A percentile compares a stretch with the other conserved stretches of the same genome.
Evolutionary conservation across 192 early-diverging fungal species (phyloP).

Genomic region (Thoreauomyces humboldtii): DNA sequence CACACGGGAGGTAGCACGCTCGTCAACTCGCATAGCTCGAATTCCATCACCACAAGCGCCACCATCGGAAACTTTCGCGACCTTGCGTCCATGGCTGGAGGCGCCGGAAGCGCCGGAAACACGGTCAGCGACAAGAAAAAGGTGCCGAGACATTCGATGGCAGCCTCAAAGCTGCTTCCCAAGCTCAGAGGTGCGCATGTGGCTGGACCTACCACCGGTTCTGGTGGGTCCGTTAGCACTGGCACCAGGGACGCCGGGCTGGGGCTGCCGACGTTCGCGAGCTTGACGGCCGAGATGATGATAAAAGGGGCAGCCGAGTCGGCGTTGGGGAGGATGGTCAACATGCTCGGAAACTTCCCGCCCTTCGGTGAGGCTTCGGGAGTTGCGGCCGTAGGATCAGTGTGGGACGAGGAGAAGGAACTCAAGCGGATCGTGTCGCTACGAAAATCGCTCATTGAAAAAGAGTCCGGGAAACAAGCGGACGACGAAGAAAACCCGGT

Average conservation of each 20-base stretch:
- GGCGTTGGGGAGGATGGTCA: conserved; percentile 66
- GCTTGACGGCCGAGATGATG: conserved; percentile 45
- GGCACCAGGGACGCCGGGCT: conserved; percentile 45
- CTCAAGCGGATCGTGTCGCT: conserved; percentile 20
- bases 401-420: conserved; percentile 60
- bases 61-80: conserved; percentile 15
- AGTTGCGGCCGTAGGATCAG: conserved; percentile 56
- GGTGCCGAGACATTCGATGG: conserved; percentile 16
- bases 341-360: conserved; percentile 71
- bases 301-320: conserved; percentile 75
- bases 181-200: conserved; percentile 12
- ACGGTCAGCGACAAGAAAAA: conserved; percentile 13
- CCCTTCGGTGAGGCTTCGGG: conserved; percentile 61
- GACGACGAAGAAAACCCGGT: neutral
- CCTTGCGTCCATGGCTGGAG: neutral
- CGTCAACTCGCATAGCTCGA: neutral
- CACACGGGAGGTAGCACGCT: no score
- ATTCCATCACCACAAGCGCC: conserved; percentile 11
- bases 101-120: neutral
- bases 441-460: neutral
- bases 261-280: conserved; percentile 54
- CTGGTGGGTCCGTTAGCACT: conserved; percentile 26
- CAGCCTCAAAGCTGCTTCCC: conserved; percentile 27
- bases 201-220: neutral
- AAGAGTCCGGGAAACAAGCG: neutral